Base-by-base conservation (phyloP, 2,329 filamentous ascomycete species). In the Pseudogymnoascus destructans region DNA sequence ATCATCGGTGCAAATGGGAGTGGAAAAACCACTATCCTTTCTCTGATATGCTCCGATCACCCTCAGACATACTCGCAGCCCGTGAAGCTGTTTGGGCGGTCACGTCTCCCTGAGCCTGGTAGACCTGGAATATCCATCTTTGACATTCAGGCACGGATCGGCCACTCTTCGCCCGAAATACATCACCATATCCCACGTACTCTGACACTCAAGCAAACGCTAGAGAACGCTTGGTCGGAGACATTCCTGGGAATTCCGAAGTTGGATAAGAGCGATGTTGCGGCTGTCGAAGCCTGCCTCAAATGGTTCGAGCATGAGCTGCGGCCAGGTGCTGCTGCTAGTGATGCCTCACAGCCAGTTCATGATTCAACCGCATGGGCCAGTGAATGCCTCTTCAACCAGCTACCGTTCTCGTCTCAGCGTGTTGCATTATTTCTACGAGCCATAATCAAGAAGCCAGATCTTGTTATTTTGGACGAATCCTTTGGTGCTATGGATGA, bases 1-100 rank as follows among this genome's bases (percentile, higher is more conserved):
- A 80, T 97, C 15, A 93, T 98, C 67, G 93, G 93, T 0, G 86
- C 91, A 30, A 97, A 98, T 65, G 93, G 87, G 10, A 95, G 89
- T 0, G 93, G 93, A 15, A 98, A 98, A 74, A 98, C 93, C 0
- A 98, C 93, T 0, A 79, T 98, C 36, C 80, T 97, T 25, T 93
- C 90, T 4, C 78, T 98, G 5, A 87, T 98, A 60, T 95, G 89
- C 60, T 97, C 92, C 0, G 93, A 98, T 67, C 93, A 98, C 66
- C 93, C 93, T 0, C 92, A 97, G 70, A 84, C 91, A 0, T 98
- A 97, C 70, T 89, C 88, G 0, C 80, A 91, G 21, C 91, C 92
- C 0, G 85, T 98, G 61, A 85, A 81, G 64, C 77, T 96, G 11
- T 97, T 98, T 68, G 89, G 90, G 0, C 82, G 83, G 19, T 86